Percentiles rank a stretch among this genome's conserved stretches.
Conservation (phyloP, 2,329 filamentous ascomycete genomes). For the Zasmidium angulare region DNA sequence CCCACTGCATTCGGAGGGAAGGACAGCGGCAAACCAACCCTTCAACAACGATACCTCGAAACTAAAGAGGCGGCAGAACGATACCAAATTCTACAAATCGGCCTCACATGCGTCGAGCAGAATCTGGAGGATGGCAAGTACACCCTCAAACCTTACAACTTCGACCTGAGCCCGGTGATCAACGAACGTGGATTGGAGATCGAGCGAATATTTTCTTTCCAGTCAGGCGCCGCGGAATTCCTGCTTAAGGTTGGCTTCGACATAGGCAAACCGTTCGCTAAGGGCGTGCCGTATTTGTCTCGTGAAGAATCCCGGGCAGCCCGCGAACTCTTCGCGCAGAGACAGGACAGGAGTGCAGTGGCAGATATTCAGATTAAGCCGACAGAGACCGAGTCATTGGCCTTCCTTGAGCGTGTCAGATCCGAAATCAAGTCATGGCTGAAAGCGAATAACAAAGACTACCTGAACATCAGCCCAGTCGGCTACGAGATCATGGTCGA, state of each 20-base stretch:
- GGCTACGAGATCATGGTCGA: conserved; percentile 18
- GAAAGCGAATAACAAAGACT: conserved; percentile 31
- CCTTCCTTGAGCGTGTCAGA: conserved; percentile 51
- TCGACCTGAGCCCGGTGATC: conserved; percentile 60
- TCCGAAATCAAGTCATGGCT: conserved; percentile 50
- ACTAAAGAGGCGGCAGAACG: conserved; percentile 60
- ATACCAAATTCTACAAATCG: conserved; percentile 65
- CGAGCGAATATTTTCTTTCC: conserved; percentile 60
- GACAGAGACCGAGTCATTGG: conserved; percentile 53
- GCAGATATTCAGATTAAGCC: conserved; percentile 52
- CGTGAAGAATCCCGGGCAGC: conserved; percentile 56
- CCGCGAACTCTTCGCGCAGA: conserved; percentile 45
- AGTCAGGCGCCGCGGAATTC: conserved; percentile 62
- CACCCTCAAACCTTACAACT: conserved; percentile 63
- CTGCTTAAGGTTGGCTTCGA: conserved; percentile 59
- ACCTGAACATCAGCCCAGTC: conserved; percentile 35
- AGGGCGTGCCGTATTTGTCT: conserved; percentile 64
- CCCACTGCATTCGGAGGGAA: conserved; percentile 27
- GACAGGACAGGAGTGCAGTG: conserved; percentile 42
- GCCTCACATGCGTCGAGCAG: conserved; percentile 65
- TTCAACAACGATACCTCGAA: conserved; percentile 63
- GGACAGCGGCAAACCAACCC: conserved; percentile 46
- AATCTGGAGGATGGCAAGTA: conserved; percentile 56
- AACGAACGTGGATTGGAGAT: conserved; percentile 53
- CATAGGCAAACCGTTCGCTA: conserved; percentile 55